Percentiles rank a stretch among this genome's conserved stretches.
These are phyloP conservation scores for Xylaria nigripes DNA, from an alignment of 495 filamentous ascomycete species.

Conservation along the genomic window DNA sequence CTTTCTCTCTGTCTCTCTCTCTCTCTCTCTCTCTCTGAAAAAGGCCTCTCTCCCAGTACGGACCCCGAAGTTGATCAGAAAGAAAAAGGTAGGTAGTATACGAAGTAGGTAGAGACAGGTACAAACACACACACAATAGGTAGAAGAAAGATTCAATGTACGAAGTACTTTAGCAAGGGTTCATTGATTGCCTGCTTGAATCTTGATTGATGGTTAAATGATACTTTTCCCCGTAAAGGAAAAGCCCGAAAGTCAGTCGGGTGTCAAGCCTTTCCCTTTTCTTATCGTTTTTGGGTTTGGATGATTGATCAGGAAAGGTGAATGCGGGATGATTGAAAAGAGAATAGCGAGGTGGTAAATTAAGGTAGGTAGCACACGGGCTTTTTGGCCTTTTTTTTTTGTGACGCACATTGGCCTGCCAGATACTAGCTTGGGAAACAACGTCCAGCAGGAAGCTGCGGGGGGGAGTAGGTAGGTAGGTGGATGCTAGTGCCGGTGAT, in stretches of 20 bases:
- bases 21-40: too few relatives aligned
- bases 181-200: conserved; percentile 1
- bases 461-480: conserved; percentile 34
- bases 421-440: conserved; percentile 32
- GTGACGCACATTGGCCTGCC: conserved; percentile 21
- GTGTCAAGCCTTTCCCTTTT: conserved; percentile 16
- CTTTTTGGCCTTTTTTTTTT: conserved; percentile 21
- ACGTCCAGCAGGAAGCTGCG: conserved; percentile 36
- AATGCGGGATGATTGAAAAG: conserved; percentile 53
- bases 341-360: conserved; percentile 46
- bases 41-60: not conserved
- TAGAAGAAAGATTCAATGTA: not conserved
- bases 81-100: too few relatives aligned
- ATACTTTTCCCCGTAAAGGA: conserved; percentile 37
- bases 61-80: not conserved
- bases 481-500: conserved; percentile 12
- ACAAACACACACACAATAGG: not conserved
- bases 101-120: not conserved
- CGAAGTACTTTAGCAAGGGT: not conserved
- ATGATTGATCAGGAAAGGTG: conserved; percentile 50
- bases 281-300: conserved; percentile 24
- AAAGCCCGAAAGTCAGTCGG: conserved; percentile 29
- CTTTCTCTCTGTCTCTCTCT: too few relatives aligned
- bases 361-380: conserved; percentile 36
- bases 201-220: not conserved